Evolutionary conservation across 163 green algal species (phyloP).

Genomic region (Scenedesmus sp.): DNA sequence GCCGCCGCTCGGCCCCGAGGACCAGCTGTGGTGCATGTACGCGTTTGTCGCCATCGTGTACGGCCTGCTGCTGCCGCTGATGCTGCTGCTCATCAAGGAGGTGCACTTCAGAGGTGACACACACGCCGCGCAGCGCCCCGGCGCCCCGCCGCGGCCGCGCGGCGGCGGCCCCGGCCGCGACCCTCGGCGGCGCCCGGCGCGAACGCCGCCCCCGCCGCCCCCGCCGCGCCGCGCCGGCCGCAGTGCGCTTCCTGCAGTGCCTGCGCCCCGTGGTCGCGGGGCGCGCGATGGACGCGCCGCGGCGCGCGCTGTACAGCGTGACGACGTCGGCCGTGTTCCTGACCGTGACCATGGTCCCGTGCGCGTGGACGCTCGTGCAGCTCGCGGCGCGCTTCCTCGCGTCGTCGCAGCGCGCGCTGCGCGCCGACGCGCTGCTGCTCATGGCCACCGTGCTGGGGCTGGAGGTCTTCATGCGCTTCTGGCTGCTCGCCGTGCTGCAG

Average conservation of each 20-base stretch:
- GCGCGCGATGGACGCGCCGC: neutral
- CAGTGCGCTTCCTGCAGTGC: slow-evolving; percentile 45
- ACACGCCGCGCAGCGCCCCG: too few relatives aligned
- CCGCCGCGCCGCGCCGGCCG: neutral
- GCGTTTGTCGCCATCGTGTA: slow-evolving; percentile 44
- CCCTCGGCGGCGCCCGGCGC: too few relatives aligned
- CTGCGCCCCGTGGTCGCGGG: slow-evolving; percentile 7
- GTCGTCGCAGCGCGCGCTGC: neutral
- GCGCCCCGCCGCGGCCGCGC: too few relatives aligned
- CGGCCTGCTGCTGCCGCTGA: slow-evolving; percentile 38
- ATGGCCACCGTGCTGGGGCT: slow-evolving; percentile 17
- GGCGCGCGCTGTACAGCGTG: slow-evolving; percentile 29
- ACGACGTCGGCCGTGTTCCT: slow-evolving; percentile 39
- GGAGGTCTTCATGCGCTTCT: slow-evolving; percentile 48
- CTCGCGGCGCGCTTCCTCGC: slow-evolving; percentile 11
- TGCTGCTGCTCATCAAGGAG: slow-evolving; percentile 46
- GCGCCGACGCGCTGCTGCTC: neutral
- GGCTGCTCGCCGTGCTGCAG: slow-evolving; percentile 35
- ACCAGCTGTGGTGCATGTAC: slow-evolving; percentile 41
- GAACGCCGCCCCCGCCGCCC: too few relatives aligned
- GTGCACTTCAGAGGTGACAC: slow-evolving; percentile 46
- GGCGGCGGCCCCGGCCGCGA: too few relatives aligned
- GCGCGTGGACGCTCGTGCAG: slow-evolving; percentile 38
- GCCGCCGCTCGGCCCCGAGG: neutral
- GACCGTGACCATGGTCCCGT: slow-evolving; percentile 33